phyloP scores from a whole-genome alignment of 768 basidiomycete genomes.

The Lactarius hatsudake region DNA sequence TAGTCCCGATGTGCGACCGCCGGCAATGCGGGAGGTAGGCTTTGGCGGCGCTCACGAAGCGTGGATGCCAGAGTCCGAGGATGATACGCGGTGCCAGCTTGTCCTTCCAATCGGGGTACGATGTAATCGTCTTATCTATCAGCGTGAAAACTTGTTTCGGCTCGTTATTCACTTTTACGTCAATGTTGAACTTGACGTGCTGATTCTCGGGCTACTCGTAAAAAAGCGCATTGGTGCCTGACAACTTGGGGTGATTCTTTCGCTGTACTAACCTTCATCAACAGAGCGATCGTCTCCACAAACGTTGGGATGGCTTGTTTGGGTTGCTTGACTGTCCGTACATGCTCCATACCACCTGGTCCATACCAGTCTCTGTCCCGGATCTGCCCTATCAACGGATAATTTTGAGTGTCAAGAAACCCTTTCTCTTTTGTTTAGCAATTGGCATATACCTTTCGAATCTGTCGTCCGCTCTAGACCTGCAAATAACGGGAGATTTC shows the following conservation, averaged over 20 bases:
- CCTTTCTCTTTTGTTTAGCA: background rate
- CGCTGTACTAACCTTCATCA: conserved; percentile 62
- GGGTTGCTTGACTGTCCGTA: conserved; percentile 76
- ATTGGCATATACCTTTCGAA: conserved; percentile 52
- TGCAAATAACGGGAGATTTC: conserved; percentile 28
- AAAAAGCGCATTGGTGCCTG: conserved; percentile 9
- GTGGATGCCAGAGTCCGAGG: conserved; percentile 88
- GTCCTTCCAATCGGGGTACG: conserved; percentile 70
- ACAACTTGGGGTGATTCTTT: conserved; percentile 17
- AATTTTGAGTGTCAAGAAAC: conserved; percentile 20
- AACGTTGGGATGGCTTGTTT: conserved; percentile 92
- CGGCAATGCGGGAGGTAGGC: conserved; percentile 75
- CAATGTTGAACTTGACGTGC: conserved; percentile 80
- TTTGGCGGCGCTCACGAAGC: conserved; percentile 78
- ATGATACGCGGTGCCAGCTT: conserved; percentile 75
- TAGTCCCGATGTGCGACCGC: conserved; percentile 80
- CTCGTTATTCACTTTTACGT: conserved; percentile 92
- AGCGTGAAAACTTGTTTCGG: conserved; percentile 80
- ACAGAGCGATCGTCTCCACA: conserved; percentile 69
- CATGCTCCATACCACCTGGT: conserved; percentile 60
- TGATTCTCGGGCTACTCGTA: conserved; percentile 61
- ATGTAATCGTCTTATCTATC: conserved; percentile 66
- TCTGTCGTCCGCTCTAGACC: conserved; percentile 82
- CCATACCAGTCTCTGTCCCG: conserved; percentile 50
- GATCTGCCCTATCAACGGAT: conserved; percentile 49